These are phyloP conservation scores for Cyclotella sp. DNA, from an alignment of 108 stramenopile genomes.

Conservation along the genomic window DNA sequence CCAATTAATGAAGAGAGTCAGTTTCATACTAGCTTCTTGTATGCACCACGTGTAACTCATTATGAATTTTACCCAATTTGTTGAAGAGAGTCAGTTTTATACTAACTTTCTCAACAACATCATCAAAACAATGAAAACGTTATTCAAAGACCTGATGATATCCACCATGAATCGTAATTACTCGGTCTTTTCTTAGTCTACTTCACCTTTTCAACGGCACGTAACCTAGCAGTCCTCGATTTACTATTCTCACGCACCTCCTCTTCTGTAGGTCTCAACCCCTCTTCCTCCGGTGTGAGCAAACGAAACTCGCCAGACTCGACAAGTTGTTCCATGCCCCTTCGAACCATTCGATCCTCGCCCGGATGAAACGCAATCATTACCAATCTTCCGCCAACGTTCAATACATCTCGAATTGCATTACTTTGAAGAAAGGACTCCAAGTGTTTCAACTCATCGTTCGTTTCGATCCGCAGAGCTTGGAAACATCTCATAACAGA, in stretches of 20 bases:
- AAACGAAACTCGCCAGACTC: conserved; percentile 11
- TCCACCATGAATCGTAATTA: neutral
- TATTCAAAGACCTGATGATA: no score
- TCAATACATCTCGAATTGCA: neutral
- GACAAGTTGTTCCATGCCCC: conserved; percentile 19
- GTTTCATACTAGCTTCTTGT: no score
- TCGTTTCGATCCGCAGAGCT: conserved; percentile 83
- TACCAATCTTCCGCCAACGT: conserved; percentile 16
- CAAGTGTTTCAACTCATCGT: conserved; percentile 64
- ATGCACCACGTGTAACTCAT: no score
- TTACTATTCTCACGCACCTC: conserved; percentile 68
- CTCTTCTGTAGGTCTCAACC: conserved; percentile 61
- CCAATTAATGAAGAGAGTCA: no score
- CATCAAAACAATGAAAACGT: no score
- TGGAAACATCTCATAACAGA: conserved; percentile 70
- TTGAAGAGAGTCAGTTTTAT: no score
- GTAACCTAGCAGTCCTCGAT: conserved; percentile 74
- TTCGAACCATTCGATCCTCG: conserved; percentile 11
- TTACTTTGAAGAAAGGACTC: neutral
- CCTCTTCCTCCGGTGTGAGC: conserved; percentile 28
- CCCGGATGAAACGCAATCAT: conserved; percentile 32
- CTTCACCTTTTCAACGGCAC: conserved; percentile 51
- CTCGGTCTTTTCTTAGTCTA: neutral
- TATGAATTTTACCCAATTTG: no score
- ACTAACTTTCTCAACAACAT: no score